Evolutionary conservation across 2,329 filamentous ascomycete species (phyloP).

Genomic region (Colletotrichum gloeosporioides): DNA sequence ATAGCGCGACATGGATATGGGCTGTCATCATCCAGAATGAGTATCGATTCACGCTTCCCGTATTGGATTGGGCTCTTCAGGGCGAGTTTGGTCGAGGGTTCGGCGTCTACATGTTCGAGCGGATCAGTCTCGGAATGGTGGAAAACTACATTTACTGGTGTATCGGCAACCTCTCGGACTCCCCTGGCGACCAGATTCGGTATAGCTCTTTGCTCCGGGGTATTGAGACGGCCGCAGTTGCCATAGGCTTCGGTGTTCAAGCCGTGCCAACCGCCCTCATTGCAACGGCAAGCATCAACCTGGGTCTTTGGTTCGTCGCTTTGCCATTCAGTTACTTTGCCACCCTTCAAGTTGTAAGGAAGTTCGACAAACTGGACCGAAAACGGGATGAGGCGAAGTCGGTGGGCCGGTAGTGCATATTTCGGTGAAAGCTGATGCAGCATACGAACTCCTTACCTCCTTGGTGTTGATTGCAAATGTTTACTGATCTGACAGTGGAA

Average conservation of each 20-base stretch:
- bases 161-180: constrained; percentile 49
- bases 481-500: background rate
- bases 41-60: constrained; percentile 44
- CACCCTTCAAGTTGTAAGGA: constrained; percentile 43
- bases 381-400: background rate
- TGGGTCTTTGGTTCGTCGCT: constrained; percentile 43
- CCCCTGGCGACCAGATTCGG: constrained; percentile 46
- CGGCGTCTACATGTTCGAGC: constrained; percentile 46
- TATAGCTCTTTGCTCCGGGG: constrained; percentile 48
- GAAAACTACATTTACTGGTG: constrained; percentile 54
- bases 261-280: constrained; percentile 47
- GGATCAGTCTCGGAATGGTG: constrained; percentile 41
- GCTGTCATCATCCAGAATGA: constrained; percentile 51
- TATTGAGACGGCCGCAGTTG: constrained; percentile 45
- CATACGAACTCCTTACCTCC: background rate
- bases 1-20: constrained; percentile 52
- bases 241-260: constrained; percentile 48
- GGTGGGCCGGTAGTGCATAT: background rate
- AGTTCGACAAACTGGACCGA: constrained; percentile 40
- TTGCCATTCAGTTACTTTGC: constrained; percentile 49
- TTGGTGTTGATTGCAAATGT: background rate
- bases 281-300: constrained; percentile 47
- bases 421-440: background rate
- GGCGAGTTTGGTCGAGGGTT: constrained; percentile 45
- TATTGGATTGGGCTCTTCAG: constrained; percentile 48